Evolutionary conservation across 2,329 filamentous ascomycete genomes (phyloP).

Genomic region (Thielaviopsis euricoi): DNA sequence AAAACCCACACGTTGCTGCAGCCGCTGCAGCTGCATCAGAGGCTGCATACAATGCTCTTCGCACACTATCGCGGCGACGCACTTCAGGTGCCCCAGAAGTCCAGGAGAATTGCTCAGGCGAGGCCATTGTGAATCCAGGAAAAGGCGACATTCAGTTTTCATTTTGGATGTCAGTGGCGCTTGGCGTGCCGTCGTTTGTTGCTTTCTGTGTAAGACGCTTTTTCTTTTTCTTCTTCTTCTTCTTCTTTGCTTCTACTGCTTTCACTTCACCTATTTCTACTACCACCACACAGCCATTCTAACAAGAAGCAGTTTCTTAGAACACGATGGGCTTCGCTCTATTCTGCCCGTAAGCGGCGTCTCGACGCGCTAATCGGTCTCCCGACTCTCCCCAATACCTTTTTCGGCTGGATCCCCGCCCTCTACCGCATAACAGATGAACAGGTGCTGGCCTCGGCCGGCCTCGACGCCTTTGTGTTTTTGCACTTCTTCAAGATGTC

Average conservation of each 20-base stretch:
- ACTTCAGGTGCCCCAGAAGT: not conserved
- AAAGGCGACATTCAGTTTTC: conserved; percentile 12
- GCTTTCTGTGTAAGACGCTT: conserved; percentile 52
- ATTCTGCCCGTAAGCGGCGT: conserved; percentile 72
- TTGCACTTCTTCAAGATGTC: conserved; percentile 93
- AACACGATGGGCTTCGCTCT: conserved; percentile 80
- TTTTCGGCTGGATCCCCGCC: conserved; percentile 86
- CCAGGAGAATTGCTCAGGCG: conserved; percentile 12
- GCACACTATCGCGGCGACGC: conserved; percentile 1
- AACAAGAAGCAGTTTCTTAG: conserved; percentile 49
- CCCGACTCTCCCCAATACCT: conserved; percentile 64
- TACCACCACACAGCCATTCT: not conserved
- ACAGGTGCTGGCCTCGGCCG: conserved; percentile 76
- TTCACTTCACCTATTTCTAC: conserved; percentile 13
- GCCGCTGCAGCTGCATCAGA: conserved; percentile 5
- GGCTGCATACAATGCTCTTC: conserved; percentile 7
- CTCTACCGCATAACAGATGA: conserved; percentile 76
- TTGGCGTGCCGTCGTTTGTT: conserved; percentile 57
- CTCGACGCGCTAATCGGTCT: conserved; percentile 42
- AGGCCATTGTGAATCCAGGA: conserved; percentile 12
- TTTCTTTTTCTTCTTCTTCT: not conserved
- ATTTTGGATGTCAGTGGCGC: conserved; percentile 39
- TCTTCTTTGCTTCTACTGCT: not conserved
- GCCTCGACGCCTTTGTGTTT: conserved; percentile 91
- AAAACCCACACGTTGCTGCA: conserved; percentile 1